These are phyloP conservation scores for Neopestalotiopsis sp. DNA, from an alignment of 2,329 filamentous ascomycete genomes.

Conservation along the genomic window DNA sequence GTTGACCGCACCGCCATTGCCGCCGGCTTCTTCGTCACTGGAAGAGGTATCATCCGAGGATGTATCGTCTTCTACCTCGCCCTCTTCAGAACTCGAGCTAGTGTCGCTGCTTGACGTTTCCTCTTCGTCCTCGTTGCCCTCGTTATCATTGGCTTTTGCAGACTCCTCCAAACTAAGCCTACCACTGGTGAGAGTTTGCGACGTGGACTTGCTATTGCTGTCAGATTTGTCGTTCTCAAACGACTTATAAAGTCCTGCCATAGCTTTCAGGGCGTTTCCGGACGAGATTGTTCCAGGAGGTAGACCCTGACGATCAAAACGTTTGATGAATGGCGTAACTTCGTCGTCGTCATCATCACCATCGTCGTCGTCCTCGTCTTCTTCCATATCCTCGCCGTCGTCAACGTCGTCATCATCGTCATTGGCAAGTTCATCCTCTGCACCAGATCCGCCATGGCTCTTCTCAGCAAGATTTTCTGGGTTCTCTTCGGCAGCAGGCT, in stretches of 20 bases:
- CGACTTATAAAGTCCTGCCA: constrained; percentile 39
- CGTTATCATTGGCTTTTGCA: constrained; percentile 18
- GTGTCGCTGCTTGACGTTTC: constrained; percentile 31
- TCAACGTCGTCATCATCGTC: background rate
- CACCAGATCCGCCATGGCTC: background rate
- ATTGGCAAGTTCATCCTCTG: background rate
- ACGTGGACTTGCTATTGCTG: constrained; percentile 32
- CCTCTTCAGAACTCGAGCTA: constrained; percentile 33
- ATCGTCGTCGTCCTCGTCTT: constrained; percentile 32
- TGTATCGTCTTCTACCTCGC: constrained; percentile 20
- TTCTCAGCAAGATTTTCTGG: background rate
- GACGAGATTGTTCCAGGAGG: constrained; percentile 45
- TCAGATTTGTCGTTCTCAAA: constrained; percentile 32
- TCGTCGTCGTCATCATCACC: constrained; percentile 35
- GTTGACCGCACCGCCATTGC: background rate
- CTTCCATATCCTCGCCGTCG: constrained; percentile 30
- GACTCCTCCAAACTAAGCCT: constrained; percentile 27
- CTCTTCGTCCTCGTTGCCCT: constrained; percentile 24
- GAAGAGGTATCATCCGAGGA: constrained; percentile 23
- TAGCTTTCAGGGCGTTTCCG: constrained; percentile 40
- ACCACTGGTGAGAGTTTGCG: constrained; percentile 23
- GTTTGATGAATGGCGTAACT: constrained; percentile 34
- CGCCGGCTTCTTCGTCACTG: constrained; percentile 22
- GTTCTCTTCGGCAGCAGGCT: background rate
- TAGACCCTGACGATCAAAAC: constrained; percentile 44